These are phyloP conservation scores for Moricandia arvensis DNA, from an alignment of 345 rosid species.

Conservation along the genomic window DNA sequence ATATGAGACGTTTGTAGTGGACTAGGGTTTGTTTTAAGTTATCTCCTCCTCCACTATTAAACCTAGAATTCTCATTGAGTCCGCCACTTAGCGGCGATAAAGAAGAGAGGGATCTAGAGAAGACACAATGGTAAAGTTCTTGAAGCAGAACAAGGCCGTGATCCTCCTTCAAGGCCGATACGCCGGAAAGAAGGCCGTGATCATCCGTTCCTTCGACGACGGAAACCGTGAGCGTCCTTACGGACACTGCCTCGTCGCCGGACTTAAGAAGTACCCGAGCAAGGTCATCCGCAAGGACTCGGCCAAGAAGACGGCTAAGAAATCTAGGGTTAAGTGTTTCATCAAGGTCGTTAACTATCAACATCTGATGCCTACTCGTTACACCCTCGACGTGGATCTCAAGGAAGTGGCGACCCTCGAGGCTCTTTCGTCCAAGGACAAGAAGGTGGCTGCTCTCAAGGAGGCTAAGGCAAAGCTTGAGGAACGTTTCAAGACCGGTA, in stretches of 20 bases:
- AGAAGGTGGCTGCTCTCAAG: constrained; percentile 52
- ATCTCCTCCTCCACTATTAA: constrained; percentile 9
- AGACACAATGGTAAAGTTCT: constrained; percentile 34
- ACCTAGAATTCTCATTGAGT: neutral
- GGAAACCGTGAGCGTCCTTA: constrained; percentile 50
- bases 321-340: constrained; percentile 58
- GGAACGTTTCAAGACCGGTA: constrained; percentile 62
- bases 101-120: constrained; percentile 13
- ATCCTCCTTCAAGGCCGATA: constrained; percentile 60
- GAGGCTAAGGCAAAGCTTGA: constrained; percentile 55
- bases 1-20: neutral
- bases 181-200: constrained; percentile 59
- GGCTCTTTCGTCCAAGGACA: constrained; percentile 45
- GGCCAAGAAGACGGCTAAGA: constrained; percentile 57
- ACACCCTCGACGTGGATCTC: constrained; percentile 60
- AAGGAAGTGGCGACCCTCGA: constrained; percentile 49
- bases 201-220: constrained; percentile 46
- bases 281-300: constrained; percentile 57
- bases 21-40: constrained; percentile 6
- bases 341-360: constrained; percentile 58
- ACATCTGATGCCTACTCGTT: constrained; percentile 63
- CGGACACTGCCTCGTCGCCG: constrained; percentile 62
- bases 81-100: constrained; percentile 17
- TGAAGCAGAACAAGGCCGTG: constrained; percentile 53
- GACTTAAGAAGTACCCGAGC: constrained; percentile 54